Evolutionary conservation across 108 stramenopile species (phyloP), one percentile per base, ranked within the genome.

Genomic region (Conticribra weissflogii): DNA sequence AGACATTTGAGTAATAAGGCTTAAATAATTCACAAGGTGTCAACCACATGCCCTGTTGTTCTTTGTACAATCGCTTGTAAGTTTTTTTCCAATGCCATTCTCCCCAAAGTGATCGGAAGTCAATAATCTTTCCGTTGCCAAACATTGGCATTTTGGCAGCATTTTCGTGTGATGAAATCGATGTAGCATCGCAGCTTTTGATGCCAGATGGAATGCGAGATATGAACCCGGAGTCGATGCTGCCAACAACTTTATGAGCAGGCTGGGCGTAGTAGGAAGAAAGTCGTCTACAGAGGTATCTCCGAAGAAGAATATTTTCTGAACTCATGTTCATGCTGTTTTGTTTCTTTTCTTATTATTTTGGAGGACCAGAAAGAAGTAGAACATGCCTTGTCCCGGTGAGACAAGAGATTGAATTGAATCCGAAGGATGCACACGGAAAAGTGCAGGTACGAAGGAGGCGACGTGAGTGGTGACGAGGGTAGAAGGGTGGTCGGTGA

Each of bases 1-100:
- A 23, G 24, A 82, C 59, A 30, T 85, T 81, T 0, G 90, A 91
- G 74, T 88, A 94, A 55, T 84, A 68, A 4, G 93, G 93, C 29
- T 62, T 59, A 53, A 94, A 91, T 21, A 94, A 63, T 55, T 94
- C 93, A 31, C 90, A 88, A 2, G 93, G 90, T 21, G 93, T 94
- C 53, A 94, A 78, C 93, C 93, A 94, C 75, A 88, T 88, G 48
- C 93, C 93, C 36, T 85, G 53, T 46, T 87, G 85, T 33, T 85
- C 73, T 5, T 81, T 66, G 61, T 91, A 94, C 36, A 87, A 21
- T 21, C 59, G 60, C 44, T 71, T 65, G 14, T 83, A 85, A 1
- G 78, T 61, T 49, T 79, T 56, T 47, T 78, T 74, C 90, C 90
- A 94, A 64, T 94, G 87, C 86, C 85, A 88, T 81, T 91, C 87